A percentile compares a stretch with the other conserved stretches of the same genome.
Evolutionary conservation across 2,329 filamentous ascomycete genomes (phyloP).

Genomic region (Pezicula neosporulosa): DNA sequence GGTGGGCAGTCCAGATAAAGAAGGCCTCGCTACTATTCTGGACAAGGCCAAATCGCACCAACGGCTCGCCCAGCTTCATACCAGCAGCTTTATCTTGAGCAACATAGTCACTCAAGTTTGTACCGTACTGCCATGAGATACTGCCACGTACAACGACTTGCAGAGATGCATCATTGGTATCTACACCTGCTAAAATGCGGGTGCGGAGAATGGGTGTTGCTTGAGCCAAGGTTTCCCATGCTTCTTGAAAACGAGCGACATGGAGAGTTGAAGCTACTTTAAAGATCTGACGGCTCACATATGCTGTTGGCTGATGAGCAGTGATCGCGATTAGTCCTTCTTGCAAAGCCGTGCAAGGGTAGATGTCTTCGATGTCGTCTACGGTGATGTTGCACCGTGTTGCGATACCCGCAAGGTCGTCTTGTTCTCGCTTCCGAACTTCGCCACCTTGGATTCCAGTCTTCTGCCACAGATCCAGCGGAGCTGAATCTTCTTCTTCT

Average conservation of each 20-base stretch:
- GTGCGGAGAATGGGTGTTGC: slow-evolving; percentile 27
- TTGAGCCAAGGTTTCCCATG: slow-evolving; percentile 20
- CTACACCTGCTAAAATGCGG: slow-evolving; percentile 13
- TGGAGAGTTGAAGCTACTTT: slow-evolving; percentile 12
- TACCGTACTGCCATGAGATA: slow-evolving; percentile 1
- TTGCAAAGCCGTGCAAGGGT: slow-evolving; percentile 5
- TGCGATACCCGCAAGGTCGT: not conserved
- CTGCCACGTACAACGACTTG: not conserved
- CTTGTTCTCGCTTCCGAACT: not conserved
- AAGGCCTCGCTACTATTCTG: not conserved
- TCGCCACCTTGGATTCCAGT: not conserved
- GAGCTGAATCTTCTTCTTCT: not conserved
- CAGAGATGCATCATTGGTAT: not conserved
- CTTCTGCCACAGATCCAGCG: not conserved
- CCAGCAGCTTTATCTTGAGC: not conserved
- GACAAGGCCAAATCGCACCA: slow-evolving; percentile 3
- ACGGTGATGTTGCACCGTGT: slow-evolving; percentile 30
- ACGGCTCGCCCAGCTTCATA: not conserved
- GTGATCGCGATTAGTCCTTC: slow-evolving; percentile 30
- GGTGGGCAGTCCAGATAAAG: slow-evolving; percentile 47
- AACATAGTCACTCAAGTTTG: not conserved
- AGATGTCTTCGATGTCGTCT: slow-evolving; percentile 5
- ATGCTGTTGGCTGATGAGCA: slow-evolving; percentile 24
- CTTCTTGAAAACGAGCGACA: slow-evolving; percentile 14
- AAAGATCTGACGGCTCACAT: slow-evolving; percentile 24